Evolutionary conservation across 2,329 filamentous ascomycete species (phyloP), one percentile per base, ranked within the genome.

Genomic region (Penicillium hesseltinei): DNA sequence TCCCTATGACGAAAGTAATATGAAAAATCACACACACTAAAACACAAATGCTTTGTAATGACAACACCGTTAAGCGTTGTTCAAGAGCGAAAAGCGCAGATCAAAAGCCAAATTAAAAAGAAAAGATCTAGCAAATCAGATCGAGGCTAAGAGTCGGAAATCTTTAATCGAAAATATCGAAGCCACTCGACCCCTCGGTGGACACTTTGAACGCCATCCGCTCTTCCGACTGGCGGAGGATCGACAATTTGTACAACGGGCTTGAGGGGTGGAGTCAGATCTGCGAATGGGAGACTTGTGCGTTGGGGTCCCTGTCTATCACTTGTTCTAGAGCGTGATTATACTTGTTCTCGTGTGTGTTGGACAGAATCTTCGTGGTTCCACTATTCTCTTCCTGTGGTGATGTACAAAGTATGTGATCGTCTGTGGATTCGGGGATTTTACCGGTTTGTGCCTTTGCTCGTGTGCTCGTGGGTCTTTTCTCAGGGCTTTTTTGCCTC

Each of bases 301-400:
- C 13, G 35, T 17, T 25, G 51, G n/a, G 44, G 54, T 45, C 56
- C 49, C 52, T 62, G 62, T 43, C 56, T 48, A 63, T 63, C 54
- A 58, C 23, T 62, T 49, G 56, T 50, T 65, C 61, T 65, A 63
- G 62, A 64, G 33, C 11, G n/a, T 36, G 29, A 29, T 19, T 21
- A 15, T 33, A 35, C 38, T 50, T 48, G 33, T 23, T 48, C 25
- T 35, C 17, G 31, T 23, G 17, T 36, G 39, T 17, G 27, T 44
- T 25, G 15, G 7, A 19, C 23, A 38, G 27, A 10, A 17, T 39
- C 27, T 36, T 44, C 33, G n/a, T 11, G 31, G 44, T 23, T 54
- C 44, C 44, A 42, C 44, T 44, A 27, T 48, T 49, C 13, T 25
- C 15, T 33, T 33, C 27, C 11, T 11, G 21, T 33, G n/a, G n/a